Conservation (phyloP, 352 stramenopile species). For the Phytophthora constricta region DNA sequence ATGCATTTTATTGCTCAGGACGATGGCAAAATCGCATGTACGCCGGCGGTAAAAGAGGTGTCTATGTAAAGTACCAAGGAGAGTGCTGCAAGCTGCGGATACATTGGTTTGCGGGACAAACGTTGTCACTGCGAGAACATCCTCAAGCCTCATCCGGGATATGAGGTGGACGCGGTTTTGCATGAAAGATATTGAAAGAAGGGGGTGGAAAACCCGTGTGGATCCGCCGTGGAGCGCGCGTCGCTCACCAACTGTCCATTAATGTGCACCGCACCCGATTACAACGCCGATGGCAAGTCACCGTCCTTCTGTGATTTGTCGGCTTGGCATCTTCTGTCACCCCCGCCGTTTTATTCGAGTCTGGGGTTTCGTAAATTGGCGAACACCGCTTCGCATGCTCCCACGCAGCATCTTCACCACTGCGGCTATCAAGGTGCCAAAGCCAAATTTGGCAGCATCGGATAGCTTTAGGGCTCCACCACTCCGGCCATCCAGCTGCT, state of each 20-base stretch:
- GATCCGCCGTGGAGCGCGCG: conserved; percentile 30
- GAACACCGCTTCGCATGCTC: conserved; percentile 49
- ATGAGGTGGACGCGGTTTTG: conserved; percentile 51
- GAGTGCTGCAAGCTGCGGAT: conserved; percentile 33
- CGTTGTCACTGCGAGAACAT: conserved; percentile 40
- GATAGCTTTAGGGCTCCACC: too few relatives aligned
- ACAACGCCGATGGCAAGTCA: conserved; percentile 27
- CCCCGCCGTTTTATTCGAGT: not conserved
- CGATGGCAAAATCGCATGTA: conserved; percentile 36
- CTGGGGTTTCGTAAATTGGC: conserved; percentile 22
- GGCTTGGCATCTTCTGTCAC: conserved; percentile 36
- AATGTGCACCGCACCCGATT: conserved; percentile 40
- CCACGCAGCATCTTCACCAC: too few relatives aligned
- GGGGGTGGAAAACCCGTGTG: conserved; percentile 57
- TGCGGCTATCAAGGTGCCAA: too few relatives aligned
- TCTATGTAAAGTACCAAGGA: conserved; percentile 45
- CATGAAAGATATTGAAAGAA: conserved; percentile 57
- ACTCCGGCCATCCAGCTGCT: too few relatives aligned
- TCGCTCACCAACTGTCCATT: conserved; percentile 46
- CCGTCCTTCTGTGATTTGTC: conserved; percentile 37
- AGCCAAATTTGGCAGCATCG: too few relatives aligned
- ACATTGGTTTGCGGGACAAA: conserved; percentile 28
- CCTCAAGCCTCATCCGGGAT: conserved; percentile 25
- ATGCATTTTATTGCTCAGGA: conserved; percentile 49
- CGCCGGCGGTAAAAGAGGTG: conserved; percentile 35